Evolutionary conservation across 2,329 filamentous ascomycete species (phyloP), one percentile per base, ranked within the genome.

Genomic region (Phaeoacremonium minimum): DNA sequence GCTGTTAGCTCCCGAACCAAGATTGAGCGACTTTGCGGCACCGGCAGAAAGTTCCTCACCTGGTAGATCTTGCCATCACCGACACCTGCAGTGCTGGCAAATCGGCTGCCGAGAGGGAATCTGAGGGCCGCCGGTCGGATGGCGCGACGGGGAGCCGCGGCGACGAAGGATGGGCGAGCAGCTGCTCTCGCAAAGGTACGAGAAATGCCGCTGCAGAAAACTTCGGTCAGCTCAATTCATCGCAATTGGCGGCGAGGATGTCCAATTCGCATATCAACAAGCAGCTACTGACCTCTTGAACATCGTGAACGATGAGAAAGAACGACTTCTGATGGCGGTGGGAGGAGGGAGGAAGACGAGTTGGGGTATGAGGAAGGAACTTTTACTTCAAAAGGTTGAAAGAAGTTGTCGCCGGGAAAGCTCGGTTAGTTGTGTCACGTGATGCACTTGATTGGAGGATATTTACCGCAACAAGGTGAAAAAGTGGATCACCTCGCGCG

Each of bases 271-370:
- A 12, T 40, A 40, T 41, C 42, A 36, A 46, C 52, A 55, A 50
- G 44, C 46, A 42, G 44, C 38, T 57, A 77, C 80, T 69, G 69
- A 87, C 83, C 82, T 86, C 82, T 85, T 85, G 73, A 86, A 83
- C 83, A 87, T 87, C 80, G 76, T 85, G 75, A 67, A 67, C 73
- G 78, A 81, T 79, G 75, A 75, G 69, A 69, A 71, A 77, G 75
- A 77, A 75, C 75, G 71, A 71, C 74, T 67, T 63, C 63, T 66
- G 64, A 75, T 71, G 65, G 60, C 69, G 68, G 72, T 71, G 73
- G 71, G 71, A 70, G 66, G 54, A 66, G 66, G 54, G 55, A 55
- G 57, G 57, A 60, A 69, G 71, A 26, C 9, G 22, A 37, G 37
- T 20, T 43, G 33, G 68, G 58, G 63, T 63, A 60, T 62, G 61